Evolutionary conservation across 2,329 filamentous ascomycete genomes (phyloP).

Genomic region (Paracamarosporium sp.): DNA sequence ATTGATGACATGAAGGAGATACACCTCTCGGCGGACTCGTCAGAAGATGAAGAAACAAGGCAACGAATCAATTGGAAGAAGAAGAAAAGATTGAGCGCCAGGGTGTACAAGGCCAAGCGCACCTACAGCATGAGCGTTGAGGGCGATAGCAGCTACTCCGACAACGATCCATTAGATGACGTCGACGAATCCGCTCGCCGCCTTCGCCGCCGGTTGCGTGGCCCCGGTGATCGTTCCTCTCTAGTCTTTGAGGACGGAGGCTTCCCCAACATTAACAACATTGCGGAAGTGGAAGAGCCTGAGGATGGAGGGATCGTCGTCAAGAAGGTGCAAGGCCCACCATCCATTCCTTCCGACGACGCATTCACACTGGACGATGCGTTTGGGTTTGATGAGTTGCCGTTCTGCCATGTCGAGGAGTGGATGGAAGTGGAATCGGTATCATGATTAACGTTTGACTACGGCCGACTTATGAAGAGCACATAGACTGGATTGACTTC

Average conservation of each 20-base stretch:
- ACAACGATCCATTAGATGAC: conserved; percentile 50
- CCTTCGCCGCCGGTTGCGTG: conserved; percentile 50
- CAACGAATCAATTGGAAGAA: conserved; percentile 39
- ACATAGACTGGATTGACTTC: conserved; percentile 3
- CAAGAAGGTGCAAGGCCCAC: conserved; percentile 39
- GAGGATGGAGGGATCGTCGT: conserved; percentile 38
- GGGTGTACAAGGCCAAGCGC: conserved; percentile 50
- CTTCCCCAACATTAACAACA: conserved; percentile 43
- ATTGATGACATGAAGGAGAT: conserved; percentile 42
- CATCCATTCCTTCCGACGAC: conserved; percentile 47
- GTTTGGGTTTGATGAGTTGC: conserved; percentile 45
- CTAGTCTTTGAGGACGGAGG: conserved; percentile 49
- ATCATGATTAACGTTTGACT: conserved; percentile 6
- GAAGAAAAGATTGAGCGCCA: conserved; percentile 51
- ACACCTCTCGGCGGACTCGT: conserved; percentile 41
- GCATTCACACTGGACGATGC: conserved; percentile 47
- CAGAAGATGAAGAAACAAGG: conserved; percentile 41
- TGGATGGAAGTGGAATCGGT: conserved; percentile 23
- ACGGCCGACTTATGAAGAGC: conserved; percentile 5
- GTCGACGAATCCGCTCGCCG: conserved; percentile 48
- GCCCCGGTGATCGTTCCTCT: conserved; percentile 45
- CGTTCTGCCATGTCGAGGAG: conserved; percentile 42
- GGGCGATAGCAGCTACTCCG: conserved; percentile 52
- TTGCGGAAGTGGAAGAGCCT: conserved; percentile 47
- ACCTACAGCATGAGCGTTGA: conserved; percentile 54